These are phyloP conservation scores for Hypomyces rosellus DNA, from an alignment of 2,329 filamentous ascomycete species.

Conservation along the genomic window DNA sequence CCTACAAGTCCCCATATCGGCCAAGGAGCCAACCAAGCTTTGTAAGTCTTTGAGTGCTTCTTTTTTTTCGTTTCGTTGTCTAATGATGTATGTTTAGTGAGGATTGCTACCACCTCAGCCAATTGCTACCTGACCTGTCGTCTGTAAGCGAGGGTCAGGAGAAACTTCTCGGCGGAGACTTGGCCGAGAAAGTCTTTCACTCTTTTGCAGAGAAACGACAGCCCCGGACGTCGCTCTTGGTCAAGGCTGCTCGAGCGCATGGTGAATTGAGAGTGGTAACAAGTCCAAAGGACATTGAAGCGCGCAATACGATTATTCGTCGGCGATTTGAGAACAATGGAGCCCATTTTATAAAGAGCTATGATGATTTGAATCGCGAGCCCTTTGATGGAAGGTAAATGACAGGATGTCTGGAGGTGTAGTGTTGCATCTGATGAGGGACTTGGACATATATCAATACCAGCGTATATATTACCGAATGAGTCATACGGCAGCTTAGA, in stretches of 20 bases:
- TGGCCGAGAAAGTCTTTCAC: constrained; percentile 9
- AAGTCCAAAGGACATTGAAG: constrained; percentile 9
- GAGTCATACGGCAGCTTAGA: too few relatives aligned
- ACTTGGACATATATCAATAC: too few relatives aligned
- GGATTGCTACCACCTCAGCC: constrained; percentile 13
- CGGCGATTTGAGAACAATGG: constrained; percentile 1
- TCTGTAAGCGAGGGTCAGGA: constrained; percentile 3
- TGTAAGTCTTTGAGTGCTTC: constrained; percentile 6
- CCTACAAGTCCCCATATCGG: constrained; percentile 21
- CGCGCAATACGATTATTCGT: constrained; percentile 9
- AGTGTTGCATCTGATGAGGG: too few relatives aligned
- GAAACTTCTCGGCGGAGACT: not conserved
- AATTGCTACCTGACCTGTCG: constrained; percentile 5
- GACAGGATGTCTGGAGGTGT: too few relatives aligned
- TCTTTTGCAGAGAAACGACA: constrained; percentile 17
- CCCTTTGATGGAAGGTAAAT: constrained; percentile 2
- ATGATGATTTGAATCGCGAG: too few relatives aligned
- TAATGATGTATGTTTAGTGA: constrained; percentile 5
- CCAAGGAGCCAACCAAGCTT: constrained; percentile 20
- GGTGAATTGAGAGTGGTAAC: constrained; percentile 16
- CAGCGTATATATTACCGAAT: too few relatives aligned
- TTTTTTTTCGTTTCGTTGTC: not conserved
- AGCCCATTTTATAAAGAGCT: constrained; percentile 1
- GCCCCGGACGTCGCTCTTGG: constrained; percentile 17
- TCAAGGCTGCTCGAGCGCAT: constrained; percentile 16